A percentile compares a stretch with the other conserved stretches of the same genome.
Conservation (phyloP, 2,329 filamentous ascomycete genomes). For the Penicillium sp. region DNA sequence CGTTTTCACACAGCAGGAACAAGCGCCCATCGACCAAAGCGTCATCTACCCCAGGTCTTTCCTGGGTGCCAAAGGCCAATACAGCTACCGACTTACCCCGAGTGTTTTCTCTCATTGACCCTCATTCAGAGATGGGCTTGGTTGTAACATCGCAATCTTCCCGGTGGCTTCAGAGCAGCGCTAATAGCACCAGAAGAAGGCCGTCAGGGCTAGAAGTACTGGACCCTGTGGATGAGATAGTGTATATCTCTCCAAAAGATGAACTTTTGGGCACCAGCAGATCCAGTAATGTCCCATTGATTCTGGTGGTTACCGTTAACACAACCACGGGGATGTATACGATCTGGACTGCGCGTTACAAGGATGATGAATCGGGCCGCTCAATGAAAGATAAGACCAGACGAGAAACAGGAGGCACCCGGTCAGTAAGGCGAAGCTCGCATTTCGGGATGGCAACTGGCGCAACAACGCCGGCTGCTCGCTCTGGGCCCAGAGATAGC, state of each 20-base stretch:
- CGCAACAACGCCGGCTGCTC: constrained; percentile 66
- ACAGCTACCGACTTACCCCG: constrained; percentile 55
- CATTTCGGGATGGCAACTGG: constrained; percentile 64
- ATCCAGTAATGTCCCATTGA: constrained; percentile 53
- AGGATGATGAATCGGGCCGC: constrained; percentile 60
- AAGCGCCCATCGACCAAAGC: constrained; percentile 48
- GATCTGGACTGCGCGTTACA: constrained; percentile 78
- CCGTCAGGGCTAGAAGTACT: constrained; percentile 54
- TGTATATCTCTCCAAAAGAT: constrained; percentile 74
- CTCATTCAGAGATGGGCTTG: constrained; percentile 77
- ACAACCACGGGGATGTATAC: constrained; percentile 71
- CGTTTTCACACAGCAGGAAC: constrained; percentile 29
- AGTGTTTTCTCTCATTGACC: constrained; percentile 79
- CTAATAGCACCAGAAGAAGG: constrained; percentile 22
- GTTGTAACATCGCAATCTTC: constrained; percentile 58
- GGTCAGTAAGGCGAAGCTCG: constrained; percentile 64
- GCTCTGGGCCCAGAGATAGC: constrained; percentile 70
- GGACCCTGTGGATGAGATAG: constrained; percentile 72
- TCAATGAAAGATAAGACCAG: constrained; percentile 40
- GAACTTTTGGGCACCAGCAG: constrained; percentile 31
- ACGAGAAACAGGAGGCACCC: constrained; percentile 57
- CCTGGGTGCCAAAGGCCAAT: constrained; percentile 56
- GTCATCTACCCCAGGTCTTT: constrained; percentile 52
- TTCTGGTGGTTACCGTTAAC: constrained; percentile 78
- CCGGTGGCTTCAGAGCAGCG: constrained; percentile 29